A percentile compares a stretch with the other conserved stretches of the same genome.
These are phyloP conservation scores for Aurantiochytrium sp. DNA, from an alignment of 108 stramenopile species.

Conservation along the genomic window DNA sequence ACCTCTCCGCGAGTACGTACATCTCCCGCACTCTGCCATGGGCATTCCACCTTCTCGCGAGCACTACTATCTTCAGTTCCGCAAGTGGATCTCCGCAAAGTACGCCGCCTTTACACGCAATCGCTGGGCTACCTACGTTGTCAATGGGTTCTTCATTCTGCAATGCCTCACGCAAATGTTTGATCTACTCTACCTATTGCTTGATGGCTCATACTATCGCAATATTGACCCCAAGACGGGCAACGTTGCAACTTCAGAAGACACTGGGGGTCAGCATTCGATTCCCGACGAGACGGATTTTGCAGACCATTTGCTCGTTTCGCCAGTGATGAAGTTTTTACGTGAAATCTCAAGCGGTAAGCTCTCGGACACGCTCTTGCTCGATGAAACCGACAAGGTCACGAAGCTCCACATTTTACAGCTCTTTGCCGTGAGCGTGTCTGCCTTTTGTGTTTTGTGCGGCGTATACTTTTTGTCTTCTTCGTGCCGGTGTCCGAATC, in stretches of 20 bases:
- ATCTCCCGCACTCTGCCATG: neutral
- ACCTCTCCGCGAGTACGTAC: neutral
- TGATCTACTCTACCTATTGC: neutral
- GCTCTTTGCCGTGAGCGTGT: neutral
- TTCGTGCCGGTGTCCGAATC: neutral
- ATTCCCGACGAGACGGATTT: neutral
- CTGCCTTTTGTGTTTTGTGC: neutral
- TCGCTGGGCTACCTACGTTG: neutral
- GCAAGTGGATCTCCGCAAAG: neutral
- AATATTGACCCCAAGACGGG: neutral
- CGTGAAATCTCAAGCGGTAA: neutral
- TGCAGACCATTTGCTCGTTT: neutral
- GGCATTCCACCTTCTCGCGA: neutral
- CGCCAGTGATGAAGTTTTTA: neutral
- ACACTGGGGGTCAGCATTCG: neutral
- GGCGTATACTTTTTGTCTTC: conserved; percentile 4
- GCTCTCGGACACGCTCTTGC: neutral
- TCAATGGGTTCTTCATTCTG: neutral
- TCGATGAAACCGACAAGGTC: neutral
- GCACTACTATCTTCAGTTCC: neutral
- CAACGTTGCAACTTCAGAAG: neutral
- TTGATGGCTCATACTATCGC: neutral
- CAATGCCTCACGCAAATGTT: neutral
- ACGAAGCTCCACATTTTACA: neutral
- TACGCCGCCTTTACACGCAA: neutral